Base-by-base conservation (phyloP, 345 rosid genomes). In the Odontarrhena argentea region DNA sequence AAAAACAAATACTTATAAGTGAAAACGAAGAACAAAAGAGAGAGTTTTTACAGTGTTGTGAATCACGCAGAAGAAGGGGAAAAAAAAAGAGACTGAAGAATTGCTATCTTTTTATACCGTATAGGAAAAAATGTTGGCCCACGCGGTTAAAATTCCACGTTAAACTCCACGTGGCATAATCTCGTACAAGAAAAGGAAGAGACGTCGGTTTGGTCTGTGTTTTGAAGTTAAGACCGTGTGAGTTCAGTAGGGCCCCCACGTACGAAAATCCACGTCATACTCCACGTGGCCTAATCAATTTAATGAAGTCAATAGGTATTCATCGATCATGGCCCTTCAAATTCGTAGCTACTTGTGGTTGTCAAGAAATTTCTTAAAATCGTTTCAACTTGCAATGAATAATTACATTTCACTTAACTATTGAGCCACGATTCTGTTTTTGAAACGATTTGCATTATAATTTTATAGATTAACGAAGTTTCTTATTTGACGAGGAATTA, bases 21-120 rank as follows among this genome's bases (percentile, higher is more conserved):
- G 64, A 55, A 71, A 63, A 36, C 34, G 9, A 65, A 58, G 60
- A 65, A 57, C 66, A 48, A 57, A 49, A 58, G 54, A 51, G 46
- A 34, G 60, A 72, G 67, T 65, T 50, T 65, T 65, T 65, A 73
- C 71, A 73, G 76, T 73, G 76, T 63, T 72, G 61, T 55, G 47
- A 69, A 62, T 61, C 55, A 61, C 60, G 59, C 35, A 24, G 44
- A 60, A 60, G 55, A 49, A 47, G 61, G 46, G 9, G 22, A 44
- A 22, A 47, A 14, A 57, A 15, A 62, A 9, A 32, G 14, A 47
- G 13, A 51, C 15, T 18, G 10, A 25, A 49, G 47, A 55, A 26
- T 50, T 65, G 34, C 38, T 50, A 55, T 57, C 35, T 42, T 48
- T 50, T 50, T 65, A 73, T 65, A 73, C 61, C 2, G 12, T 9